These are phyloP conservation scores for Gracilariopsis chorda DNA, from an alignment of 23 red algal genomes.

Conservation along the genomic window DNA sequence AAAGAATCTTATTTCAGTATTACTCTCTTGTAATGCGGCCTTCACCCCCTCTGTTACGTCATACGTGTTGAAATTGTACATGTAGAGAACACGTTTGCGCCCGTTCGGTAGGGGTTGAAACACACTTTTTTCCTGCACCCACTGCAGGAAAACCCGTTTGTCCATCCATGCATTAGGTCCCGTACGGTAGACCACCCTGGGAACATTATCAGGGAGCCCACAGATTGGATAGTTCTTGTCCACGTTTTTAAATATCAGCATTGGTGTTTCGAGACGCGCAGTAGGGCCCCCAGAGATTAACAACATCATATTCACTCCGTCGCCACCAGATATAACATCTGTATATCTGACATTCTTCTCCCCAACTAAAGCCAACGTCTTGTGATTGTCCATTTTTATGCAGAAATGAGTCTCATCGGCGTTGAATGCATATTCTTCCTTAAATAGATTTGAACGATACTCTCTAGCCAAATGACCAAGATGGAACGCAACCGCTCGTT, in stretches of 20 bases:
- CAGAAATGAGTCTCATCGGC: not conserved
- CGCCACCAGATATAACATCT: not conserved
- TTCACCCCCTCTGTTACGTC: not conserved
- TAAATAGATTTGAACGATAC: too few species aligned
- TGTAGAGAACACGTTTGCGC: not conserved
- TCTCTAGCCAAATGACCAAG: too few species aligned
- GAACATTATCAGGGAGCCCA: not conserved
- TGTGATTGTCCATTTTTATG: not conserved
- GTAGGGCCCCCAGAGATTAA: not conserved
- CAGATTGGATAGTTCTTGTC: not conserved
- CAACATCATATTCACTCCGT: not conserved
- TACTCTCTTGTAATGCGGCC: not conserved
- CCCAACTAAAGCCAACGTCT: not conserved
- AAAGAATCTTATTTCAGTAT: not conserved
- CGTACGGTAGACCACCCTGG: not conserved
- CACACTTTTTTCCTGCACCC: not conserved
- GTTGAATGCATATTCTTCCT: too few species aligned
- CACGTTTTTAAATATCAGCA: not conserved
- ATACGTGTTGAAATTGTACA: not conserved
- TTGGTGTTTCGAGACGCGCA: not conserved
- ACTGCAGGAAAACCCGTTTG: not conserved
- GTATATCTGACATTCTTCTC: not conserved
- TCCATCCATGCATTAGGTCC: not conserved
- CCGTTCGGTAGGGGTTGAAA: not conserved
- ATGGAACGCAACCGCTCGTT: too few species aligned